Evolutionary conservation across 345 rosid genomes (phyloP).

Genomic region (Durio zibethinus): DNA sequence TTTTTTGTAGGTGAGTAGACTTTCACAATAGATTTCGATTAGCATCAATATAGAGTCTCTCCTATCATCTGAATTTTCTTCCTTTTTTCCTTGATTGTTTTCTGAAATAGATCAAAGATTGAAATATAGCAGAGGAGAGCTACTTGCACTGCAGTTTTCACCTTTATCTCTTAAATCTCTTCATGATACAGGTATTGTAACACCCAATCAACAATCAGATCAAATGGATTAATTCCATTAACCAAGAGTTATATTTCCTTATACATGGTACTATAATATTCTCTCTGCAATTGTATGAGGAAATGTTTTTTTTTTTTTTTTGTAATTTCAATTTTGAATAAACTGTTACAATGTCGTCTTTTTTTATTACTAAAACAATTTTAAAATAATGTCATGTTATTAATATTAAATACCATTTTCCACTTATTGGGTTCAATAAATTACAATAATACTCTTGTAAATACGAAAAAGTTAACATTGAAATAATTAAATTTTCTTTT

Average conservation of each 20-base stretch:
- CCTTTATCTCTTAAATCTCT: conserved; percentile 30
- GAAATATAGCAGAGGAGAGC: conserved; percentile 62
- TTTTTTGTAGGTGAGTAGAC: conserved; percentile 35
- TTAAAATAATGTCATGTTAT: too few species aligned
- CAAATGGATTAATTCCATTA: not conserved
- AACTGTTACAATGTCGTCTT: not conserved
- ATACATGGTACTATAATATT: not conserved
- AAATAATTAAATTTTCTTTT: too few species aligned
- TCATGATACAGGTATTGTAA: not conserved
- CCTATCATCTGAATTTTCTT: not conserved
- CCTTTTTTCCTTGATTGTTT: not conserved
- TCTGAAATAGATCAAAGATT: conserved; percentile 64
- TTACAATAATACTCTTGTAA: too few species aligned
- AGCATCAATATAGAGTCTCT: not conserved
- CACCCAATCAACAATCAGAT: not conserved
- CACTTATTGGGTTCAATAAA: too few species aligned
- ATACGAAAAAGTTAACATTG: too few species aligned
- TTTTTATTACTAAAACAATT: too few species aligned
- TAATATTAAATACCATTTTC: too few species aligned
- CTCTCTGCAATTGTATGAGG: not conserved
- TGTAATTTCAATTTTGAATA: not conserved
- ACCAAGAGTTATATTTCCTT: not conserved
- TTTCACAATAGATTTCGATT: not conserved
- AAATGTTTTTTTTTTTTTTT: not conserved
- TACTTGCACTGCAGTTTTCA: conserved; percentile 50